A percentile compares a stretch with the other conserved stretches of the same genome.
These are phyloP conservation scores for Canavalia ensiformis DNA, from an alignment of 306 rosid genomes.

Conservation along the genomic window DNA sequence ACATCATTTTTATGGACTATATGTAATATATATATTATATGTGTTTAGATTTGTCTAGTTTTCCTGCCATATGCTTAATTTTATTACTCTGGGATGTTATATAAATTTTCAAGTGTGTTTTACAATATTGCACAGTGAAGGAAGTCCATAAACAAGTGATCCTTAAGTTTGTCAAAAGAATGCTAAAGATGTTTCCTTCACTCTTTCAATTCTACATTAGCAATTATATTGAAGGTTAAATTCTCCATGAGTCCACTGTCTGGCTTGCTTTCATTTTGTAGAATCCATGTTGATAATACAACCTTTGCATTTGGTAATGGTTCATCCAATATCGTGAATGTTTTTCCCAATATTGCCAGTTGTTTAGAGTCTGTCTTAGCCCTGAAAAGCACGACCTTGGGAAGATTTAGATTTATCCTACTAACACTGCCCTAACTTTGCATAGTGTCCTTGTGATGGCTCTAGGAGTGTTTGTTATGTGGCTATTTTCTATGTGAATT, in stretches of 20 bases:
- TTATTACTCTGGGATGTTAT: too few relatives aligned
- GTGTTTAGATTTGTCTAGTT: too few relatives aligned
- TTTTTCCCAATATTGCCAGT: conserved; percentile 86
- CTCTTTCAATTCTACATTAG: conserved; percentile 77
- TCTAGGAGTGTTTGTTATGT: too few relatives aligned
- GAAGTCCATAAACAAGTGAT: conserved; percentile 60
- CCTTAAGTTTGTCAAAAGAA: conserved; percentile 93
- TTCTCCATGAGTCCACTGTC: conserved; percentile 62
- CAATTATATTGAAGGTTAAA: conserved; percentile 59
- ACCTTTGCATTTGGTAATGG: conserved; percentile 68
- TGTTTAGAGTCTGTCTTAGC: conserved; percentile 97
- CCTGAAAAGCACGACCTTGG: conserved; percentile 65
- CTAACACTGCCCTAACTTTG: too few relatives aligned
- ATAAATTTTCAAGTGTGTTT: too few relatives aligned
- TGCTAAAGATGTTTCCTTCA: conserved; percentile 95
- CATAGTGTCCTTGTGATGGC: too few relatives aligned
- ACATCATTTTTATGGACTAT: too few relatives aligned
- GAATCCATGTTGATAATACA: conserved; percentile 77
- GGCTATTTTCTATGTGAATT: too few relatives aligned
- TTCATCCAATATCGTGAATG: conserved; percentile 88
- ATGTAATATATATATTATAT: too few relatives aligned
- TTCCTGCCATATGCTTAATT: too few relatives aligned
- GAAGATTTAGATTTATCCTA: too few relatives aligned
- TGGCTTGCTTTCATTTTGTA: conserved; percentile 62
- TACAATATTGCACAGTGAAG: too few relatives aligned